Evolutionary conservation across 805 yeast species (phyloP), one percentile per base, ranked within the genome.

Genomic region (Candida germanica): DNA sequence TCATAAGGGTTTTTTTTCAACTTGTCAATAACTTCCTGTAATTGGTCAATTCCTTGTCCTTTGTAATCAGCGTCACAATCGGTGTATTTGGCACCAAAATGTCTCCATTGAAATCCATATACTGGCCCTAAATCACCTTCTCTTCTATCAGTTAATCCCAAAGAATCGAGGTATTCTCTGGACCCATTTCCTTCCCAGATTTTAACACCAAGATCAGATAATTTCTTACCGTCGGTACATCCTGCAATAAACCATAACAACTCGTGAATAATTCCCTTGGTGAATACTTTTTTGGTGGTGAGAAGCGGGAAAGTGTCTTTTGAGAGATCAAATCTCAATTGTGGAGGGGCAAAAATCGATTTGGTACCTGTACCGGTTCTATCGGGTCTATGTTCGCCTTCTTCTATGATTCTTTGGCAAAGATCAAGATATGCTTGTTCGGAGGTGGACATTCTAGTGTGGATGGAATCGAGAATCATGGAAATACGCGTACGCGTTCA

Each of bases 141-240:
- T 40, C 88, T 70, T 55, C 96, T 79, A 40, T 84, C 70, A 0
- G 73, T 72, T 30, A 93, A 72, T 1, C 98, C 98, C 24, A 88
- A 63, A 3, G 77, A 73, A 57, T 93, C 97, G 36, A 93, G 67
- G 56, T 78, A 93, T 59, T 87, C 96, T 42, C 97, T 71, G 24
- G 95, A 85, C 8, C 98, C 98, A 58, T 93, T 93, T 12, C 98
- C 98, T 59, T 93, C 98, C 99, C 99, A 93, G 38, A 93, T 93
- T 54, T 80, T 89, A n/a, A 93, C 94, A 23, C 95, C 96, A 48
- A 82, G 75, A 3, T 82, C 94, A 11, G 82, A 66, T 28, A 93
- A 66, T 44, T 74, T 69, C 46, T 82, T 83, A 24, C 93, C 94
- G 56, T 91, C 94, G 0, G 99, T 93, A 44, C 81, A 77, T 1